Percentiles rank a stretch among this genome's conserved stretches.
These are phyloP conservation scores for Candida dubliniensis DNA, from an alignment of 1,139 yeast species.

Conservation along the genomic window DNA sequence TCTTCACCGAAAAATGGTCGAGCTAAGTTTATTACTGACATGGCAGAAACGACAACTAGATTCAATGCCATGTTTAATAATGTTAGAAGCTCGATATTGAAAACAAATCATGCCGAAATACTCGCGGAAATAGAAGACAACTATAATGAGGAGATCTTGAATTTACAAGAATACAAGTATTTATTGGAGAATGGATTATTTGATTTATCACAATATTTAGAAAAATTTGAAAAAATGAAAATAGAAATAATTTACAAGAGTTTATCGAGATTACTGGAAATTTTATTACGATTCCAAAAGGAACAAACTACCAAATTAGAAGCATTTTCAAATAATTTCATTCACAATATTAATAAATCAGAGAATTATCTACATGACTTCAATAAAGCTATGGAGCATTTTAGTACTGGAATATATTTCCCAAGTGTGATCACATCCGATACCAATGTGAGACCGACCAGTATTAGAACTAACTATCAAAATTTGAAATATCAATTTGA, in stretches of 20 bases:
- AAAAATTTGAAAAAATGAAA: conserved; percentile 38
- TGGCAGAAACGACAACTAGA: conserved; percentile 29
- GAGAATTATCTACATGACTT: conserved; percentile 33
- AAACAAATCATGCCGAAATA: conserved; percentile 33
- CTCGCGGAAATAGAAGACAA: conserved; percentile 29
- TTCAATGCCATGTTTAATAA: conserved; percentile 34
- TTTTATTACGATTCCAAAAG: conserved; percentile 30
- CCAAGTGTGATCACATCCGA: conserved; percentile 36
- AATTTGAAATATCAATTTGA: conserved; percentile 41
- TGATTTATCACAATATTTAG: conserved; percentile 26
- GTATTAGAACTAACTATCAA: conserved; percentile 29
- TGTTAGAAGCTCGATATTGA: conserved; percentile 31
- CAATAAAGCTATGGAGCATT: conserved; percentile 22
- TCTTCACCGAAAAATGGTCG: conserved; percentile 1
- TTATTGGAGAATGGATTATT: conserved; percentile 31
- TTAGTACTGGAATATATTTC: conserved; percentile 43
- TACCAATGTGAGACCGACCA: conserved; percentile 9
- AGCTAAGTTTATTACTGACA: conserved; percentile 23
- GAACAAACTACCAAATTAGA: conserved; percentile 30
- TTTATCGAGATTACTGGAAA: conserved; percentile 38
- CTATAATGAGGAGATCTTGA: conserved; percentile 34
- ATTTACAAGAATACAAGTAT: conserved; percentile 33
- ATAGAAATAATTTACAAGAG: conserved; percentile 37
- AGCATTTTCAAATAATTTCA: conserved; percentile 26
- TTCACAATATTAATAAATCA: conserved; percentile 26